Base-by-base conservation (phyloP, 495 filamentous ascomycete genomes). In the Aspergillus cavernicola region DNA sequence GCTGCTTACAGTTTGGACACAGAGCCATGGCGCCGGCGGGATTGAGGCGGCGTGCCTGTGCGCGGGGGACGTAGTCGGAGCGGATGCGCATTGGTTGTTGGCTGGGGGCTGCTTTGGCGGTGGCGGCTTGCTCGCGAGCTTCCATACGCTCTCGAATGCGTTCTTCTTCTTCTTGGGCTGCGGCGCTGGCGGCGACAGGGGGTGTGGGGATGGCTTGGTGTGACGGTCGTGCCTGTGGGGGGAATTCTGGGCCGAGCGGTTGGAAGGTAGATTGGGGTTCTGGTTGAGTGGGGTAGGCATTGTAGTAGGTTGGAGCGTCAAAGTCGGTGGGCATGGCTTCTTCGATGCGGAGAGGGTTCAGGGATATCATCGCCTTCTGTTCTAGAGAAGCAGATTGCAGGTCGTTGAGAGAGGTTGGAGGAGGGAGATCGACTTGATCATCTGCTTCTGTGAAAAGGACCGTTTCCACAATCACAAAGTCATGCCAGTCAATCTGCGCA, bases 401-500 rank as follows among this genome's bases (percentile, higher is more conserved):
- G 61, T 97, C 92, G 46, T 85, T 86, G 15, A 95, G 84, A 1
- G 88, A 89, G 10, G 90, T 91, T 2, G 93, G 93, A 3, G 92
- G 86, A 22, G 93, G 92, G 4, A 97, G 83, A 35, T 92, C 85
- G 13, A 84, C 80, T 59, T 90, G 81, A 56, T 96, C 91, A 67
- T 97, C 93, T 37, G 79, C 78, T 58, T 96, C 95, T 48, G 82
- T 90, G 70, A 98, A 98, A 23, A 87, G 71, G n/a, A 97, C 90
- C 2, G 92, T 97, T 70, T 97, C 93, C 19, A 97, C 91, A 23
- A 98, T 85, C 20, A 92, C 86, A 57, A 97, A 97, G 68, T 97
- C 93, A 61, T 96, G 90, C 93, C 93, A 98, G 66, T 98, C 93
- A 58, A 98, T 93, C 61, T 92, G 86, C 8, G 88, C 85, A 62